Base-by-base conservation (phyloP, 345 rosid species). In the Citrus mangshanensis region DNA sequence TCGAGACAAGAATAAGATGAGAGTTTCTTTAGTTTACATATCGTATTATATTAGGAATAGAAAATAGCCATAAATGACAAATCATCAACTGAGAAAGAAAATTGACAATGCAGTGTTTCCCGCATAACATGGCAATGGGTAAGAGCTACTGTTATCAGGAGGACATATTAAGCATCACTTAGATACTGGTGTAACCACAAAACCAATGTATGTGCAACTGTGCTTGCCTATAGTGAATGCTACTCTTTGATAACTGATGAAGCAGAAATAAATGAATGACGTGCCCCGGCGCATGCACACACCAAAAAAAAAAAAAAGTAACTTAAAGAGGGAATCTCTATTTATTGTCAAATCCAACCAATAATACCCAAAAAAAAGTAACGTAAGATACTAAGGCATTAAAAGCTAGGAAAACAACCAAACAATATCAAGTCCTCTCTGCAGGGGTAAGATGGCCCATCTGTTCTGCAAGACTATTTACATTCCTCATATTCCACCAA, bases 371-470 rank as follows among this genome's bases (percentile, higher is more conserved):
- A 32, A 32, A 32, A 32, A 32, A 32, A 32, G 34, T 32, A 32
- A 32, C 34, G 0, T 32, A 32, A 32, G 34, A 32, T 32, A 78
- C 27, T 9, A 75, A 75, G 76, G 76, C 78, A 81, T 73, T 81
- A 78, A 72, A 76, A 63, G 67, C 79, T 32, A 63, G 51, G 74
- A 83, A 73, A 67, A 25, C 78, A 63, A 68, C 72, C 61, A 85
- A 68, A 69, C 66, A 65, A 81, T 77, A 81, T 88, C 88, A 91
- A 76, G 91, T 85, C 88, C 87, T 90, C 89, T 89, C 97, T 1
- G 97, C 84, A 61, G 99, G 87, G 82, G 93, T 85, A 59, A 93
- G 89, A 91, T 92, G 95, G 69, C 93, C 97, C 86, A 91, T 88
- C 82, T 92, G 97, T 73, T 90, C 97, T 8, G 97, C 82, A 74